phyloP scores from a whole-genome alignment of 345 rosid species.

The Lepidium didymum region DNA sequence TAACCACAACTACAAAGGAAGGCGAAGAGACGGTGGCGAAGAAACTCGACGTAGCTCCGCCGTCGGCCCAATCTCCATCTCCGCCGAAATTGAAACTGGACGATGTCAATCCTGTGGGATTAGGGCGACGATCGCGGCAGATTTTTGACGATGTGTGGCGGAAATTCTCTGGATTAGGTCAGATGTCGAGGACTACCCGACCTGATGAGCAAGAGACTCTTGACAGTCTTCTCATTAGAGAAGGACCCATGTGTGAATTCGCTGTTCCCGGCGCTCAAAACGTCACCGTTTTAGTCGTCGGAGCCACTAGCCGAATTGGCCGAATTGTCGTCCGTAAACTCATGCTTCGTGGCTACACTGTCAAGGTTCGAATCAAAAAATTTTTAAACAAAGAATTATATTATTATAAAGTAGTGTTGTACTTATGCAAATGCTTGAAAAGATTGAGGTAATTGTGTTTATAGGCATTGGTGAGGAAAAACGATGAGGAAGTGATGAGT shows the following conservation, averaged over 20 bases:
- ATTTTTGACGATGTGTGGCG: slow-evolving; percentile 93
- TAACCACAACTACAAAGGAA: slow-evolving; percentile 18
- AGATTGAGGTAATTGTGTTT: neutral
- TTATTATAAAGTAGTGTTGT: neutral
- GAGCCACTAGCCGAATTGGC: slow-evolving; percentile 89
- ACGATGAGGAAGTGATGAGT: slow-evolving; percentile 59
- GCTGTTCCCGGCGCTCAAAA: slow-evolving; percentile 89
- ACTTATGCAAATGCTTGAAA: neutral
- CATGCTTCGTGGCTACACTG: slow-evolving; percentile 89
- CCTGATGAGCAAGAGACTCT: slow-evolving; percentile 57
- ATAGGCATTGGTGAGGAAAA: slow-evolving; percentile 72
- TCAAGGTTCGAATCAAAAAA: slow-evolving; percentile 41
- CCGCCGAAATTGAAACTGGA: slow-evolving; percentile 52
- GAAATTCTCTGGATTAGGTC: slow-evolving; percentile 90
- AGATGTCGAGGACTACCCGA: slow-evolving; percentile 78
- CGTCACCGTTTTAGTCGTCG: slow-evolving; percentile 87
- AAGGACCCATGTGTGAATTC: slow-evolving; percentile 96
- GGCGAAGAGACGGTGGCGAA: slow-evolving; percentile 8
- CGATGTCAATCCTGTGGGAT: slow-evolving; percentile 83
- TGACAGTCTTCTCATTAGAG: slow-evolving; percentile 61
- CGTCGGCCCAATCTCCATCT: slow-evolving; percentile 5
- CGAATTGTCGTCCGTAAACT: slow-evolving; percentile 92
- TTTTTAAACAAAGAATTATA: neutral
- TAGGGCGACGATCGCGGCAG: slow-evolving; percentile 83
- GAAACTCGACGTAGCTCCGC: slow-evolving; percentile 13